Evolutionary conservation across 2,329 filamentous ascomycete species (phyloP).

Genomic region (Fusarium zealandicum): DNA sequence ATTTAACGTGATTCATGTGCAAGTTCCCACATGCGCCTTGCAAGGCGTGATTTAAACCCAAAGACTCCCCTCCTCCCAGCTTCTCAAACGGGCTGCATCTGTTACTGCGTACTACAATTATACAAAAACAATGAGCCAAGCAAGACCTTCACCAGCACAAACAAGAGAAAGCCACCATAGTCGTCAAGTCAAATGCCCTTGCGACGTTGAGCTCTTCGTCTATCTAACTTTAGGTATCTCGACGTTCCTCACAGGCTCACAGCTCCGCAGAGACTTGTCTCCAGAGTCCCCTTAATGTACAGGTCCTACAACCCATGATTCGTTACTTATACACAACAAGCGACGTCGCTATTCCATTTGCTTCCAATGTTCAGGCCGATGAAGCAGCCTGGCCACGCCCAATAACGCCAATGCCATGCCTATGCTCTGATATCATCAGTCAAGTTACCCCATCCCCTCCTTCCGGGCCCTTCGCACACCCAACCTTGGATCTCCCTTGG

Average conservation of each 20-base stretch:
- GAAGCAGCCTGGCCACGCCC: conserved; percentile 30
- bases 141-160: not conserved
- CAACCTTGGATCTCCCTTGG: conserved; percentile 7
- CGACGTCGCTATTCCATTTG: conserved; percentile 29
- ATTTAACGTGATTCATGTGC: too few relatives aligned
- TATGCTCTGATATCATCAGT: conserved; percentile 41
- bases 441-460: conserved; percentile 25
- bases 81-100: too few relatives aligned
- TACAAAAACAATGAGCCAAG: too few relatives aligned
- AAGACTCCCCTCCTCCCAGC: too few relatives aligned
- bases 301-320: conserved; percentile 32
- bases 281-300: conserved; percentile 33
- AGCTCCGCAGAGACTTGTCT: conserved; percentile 4
- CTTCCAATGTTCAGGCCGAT: conserved; percentile 20
- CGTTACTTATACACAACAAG: conserved; percentile 38
- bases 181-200: conserved; percentile 3
- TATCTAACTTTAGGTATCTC: conserved; percentile 23
- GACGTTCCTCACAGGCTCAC: not conserved
- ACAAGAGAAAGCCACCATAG: not conserved
- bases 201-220: conserved; percentile 15
- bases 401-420: conserved; percentile 49
- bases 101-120: too few relatives aligned
- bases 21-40: too few relatives aligned
- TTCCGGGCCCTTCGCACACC: conserved; percentile 13
- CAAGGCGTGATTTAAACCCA: too few relatives aligned